Percentiles rank a stretch among this genome's conserved stretches.
Evolutionary conservation across 306 rosid species (phyloP).

Genomic region (Inga laurina): DNA sequence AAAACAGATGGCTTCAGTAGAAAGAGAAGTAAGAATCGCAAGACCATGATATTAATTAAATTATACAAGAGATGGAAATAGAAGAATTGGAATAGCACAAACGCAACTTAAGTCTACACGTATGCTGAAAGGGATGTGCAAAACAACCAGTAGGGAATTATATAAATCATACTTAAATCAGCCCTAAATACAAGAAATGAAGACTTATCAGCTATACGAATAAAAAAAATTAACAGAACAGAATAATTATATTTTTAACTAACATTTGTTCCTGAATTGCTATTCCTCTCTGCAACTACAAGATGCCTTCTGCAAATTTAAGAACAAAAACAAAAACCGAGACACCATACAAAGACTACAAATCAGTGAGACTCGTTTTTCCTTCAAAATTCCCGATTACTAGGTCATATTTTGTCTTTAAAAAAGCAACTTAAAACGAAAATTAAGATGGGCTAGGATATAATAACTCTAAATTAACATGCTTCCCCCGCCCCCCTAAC

Average conservation of each 20-base stretch:
- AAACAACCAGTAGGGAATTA: background rate
- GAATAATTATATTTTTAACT: background rate
- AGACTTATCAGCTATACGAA: background rate
- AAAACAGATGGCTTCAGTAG: background rate
- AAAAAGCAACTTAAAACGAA: background rate
- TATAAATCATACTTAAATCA: background rate
- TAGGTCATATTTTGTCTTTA: background rate
- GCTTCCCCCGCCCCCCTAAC: background rate
- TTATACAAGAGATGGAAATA: background rate
- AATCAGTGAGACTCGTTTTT: background rate
- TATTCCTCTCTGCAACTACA: background rate
- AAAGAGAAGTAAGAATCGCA: background rate
- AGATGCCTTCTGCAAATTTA: background rate
- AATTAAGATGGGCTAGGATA: background rate
- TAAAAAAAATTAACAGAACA: background rate
- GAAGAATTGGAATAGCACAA: background rate
- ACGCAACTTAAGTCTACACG: background rate
- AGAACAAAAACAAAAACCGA: background rate
- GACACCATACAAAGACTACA: background rate
- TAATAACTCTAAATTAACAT: conserved; percentile 8
- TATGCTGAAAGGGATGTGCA: background rate
- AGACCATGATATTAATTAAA: background rate
- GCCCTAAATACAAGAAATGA: background rate
- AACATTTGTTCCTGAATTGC: background rate
- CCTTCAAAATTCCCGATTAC: background rate